These are phyloP conservation scores for Kodamaea laetipori DNA, from an alignment of 805 yeast species.

Conservation along the genomic window DNA sequence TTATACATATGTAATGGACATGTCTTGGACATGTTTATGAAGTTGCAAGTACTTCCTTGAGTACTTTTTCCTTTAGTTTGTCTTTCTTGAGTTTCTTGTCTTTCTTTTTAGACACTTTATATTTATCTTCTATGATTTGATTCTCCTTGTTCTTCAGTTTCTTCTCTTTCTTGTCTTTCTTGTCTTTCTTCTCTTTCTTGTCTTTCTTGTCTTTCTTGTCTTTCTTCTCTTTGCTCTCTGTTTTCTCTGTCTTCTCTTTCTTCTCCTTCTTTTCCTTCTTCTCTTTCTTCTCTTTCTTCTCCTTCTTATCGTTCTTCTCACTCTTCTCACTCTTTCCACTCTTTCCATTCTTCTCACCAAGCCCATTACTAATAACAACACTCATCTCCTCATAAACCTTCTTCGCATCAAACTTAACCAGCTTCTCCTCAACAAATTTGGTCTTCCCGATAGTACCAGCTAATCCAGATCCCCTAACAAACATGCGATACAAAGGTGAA, in stretches of 20 bases:
- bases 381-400: constrained; percentile 16
- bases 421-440: constrained; percentile 24
- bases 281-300: constrained; percentile 26
- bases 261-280: constrained; percentile 26
- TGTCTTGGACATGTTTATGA: too few species aligned
- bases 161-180: constrained; percentile 11
- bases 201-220: constrained; percentile 25
- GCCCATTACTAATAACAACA: constrained; percentile 13
- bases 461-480: constrained; percentile 84
- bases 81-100: constrained; percentile 14
- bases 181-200: constrained; percentile 2
- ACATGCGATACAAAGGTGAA: constrained; percentile 81
- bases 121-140: constrained; percentile 13
- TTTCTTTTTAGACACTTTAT: constrained; percentile 8
- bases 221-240: constrained; percentile 22
- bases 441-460: constrained; percentile 67
- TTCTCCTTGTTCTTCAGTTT: constrained; percentile 21
- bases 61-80: constrained; percentile 22
- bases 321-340: constrained; percentile 31
- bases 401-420: constrained; percentile 22
- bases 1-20: constrained; percentile 5
- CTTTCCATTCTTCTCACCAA: constrained; percentile 21
- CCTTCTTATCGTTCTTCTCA: constrained; percentile 23
- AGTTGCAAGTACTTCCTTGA: too few species aligned
- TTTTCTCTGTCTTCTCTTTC: constrained; percentile 27